Evolutionary conservation across 306 rosid genomes (phyloP), one percentile per base, ranked within the genome.

Genomic region (Cucumis cinereus): DNA sequence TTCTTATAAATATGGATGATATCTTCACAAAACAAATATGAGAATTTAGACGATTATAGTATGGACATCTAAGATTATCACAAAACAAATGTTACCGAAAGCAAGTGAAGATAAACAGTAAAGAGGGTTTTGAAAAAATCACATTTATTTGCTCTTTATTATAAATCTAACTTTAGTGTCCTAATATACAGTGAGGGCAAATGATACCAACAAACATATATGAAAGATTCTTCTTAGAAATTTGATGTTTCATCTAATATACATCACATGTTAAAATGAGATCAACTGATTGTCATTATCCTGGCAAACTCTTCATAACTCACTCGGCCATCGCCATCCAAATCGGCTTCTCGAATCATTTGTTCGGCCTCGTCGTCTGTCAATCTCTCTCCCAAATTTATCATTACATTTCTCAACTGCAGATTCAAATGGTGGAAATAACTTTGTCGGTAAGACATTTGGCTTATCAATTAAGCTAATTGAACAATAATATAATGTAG

Each of bases 341-440:
- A 61, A 86, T 91, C 97, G 17, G 94, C 97, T 63, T 88, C 97
- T 82, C 71, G 80, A 43, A 91, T 85, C 97, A 91, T 91, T 43
- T 89, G 90, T 52, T 85, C 90, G 11, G 84, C 97, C 67, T 91
- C 97, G 66, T 89, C 97, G 3, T 89, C 86, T 5, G 87, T 88
- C 38, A 91, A 45, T 77, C 86, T 88, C 77, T 89, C 97, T 63
- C 97, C 97, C 83, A 91, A 33, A 20, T 84, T 88, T 43, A 88
- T 81, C 94, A 91, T 88, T 5, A 88, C 97, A 14, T 84, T 86
- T 70, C 90, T 85, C 84, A 89, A 43, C 93, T 89, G 23, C 74
- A 64, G 52, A 45, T 64, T 72, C 58, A 70, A 70, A 70, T 70
- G 58, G 9, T 47, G 23, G 40, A 70, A 45, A 47, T 38, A 40